Base-by-base conservation (phyloP, 257 asterid genomes). In the Cynanchum wilfordii region DNA sequence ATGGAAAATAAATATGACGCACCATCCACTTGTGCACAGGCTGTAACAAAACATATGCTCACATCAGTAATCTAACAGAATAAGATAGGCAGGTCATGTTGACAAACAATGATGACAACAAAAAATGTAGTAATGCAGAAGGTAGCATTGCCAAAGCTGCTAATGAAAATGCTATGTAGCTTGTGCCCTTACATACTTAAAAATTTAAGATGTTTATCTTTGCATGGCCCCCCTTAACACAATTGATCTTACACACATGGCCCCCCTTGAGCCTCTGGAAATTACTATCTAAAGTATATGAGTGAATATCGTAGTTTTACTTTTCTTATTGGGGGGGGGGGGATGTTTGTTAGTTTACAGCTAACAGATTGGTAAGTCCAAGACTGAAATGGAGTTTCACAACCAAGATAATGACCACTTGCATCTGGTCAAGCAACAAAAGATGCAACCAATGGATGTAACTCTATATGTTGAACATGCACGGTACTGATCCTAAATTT, bases 1-100 rank as follows among this genome's bases (percentile, higher is more conserved):
- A 95, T 22, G 99, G 99, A 65, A 90, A 85, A 82, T 95, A 95
- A 73, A 95, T 83, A 80, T 95, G 99, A 27, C 98, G 97, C 58
- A 92, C 92, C 89, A 95, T 92, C 99, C 99, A 95, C 82, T 90
- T 95, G 80, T 95, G 98, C 63, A 95, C 98, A 81, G 99, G 99
- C 99, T 95, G 96, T 86, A 86, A 72, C 47, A 51, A 70, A 77
- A 17, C 71, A 74, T 59, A 11, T 19, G 19, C 16, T 52, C 20
- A 52, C 9, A 16, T 67, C 33, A 36, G 17, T 16, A 30, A 50
- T 56, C 52, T 47, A 19, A 16, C 25, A 55, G 49, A 25, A 63
- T 0, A 59, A 27, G 66, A 29, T 59, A 19, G 11, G 27, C 5
- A 33, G 0, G 50, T 16, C 24, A 64, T 5, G 2, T 62, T 62